These are phyloP conservation scores for Lipomyces spencermartinsiae DNA, from an alignment of 805 yeast species.

Conservation along the genomic window DNA sequence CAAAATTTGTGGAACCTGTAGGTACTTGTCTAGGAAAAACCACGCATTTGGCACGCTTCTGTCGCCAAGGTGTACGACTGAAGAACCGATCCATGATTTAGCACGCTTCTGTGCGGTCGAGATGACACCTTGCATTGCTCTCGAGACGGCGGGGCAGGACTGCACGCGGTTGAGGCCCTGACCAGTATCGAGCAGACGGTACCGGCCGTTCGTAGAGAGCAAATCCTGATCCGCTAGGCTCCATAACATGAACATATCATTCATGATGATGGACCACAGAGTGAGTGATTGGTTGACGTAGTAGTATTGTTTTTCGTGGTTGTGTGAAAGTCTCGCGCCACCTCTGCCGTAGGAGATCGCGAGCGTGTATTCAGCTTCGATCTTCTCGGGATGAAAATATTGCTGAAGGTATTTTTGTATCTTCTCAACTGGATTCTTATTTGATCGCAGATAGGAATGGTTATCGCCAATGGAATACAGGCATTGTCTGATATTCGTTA, in stretches of 20 bases:
- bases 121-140: constrained; percentile 73
- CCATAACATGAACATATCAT: constrained; percentile 81
- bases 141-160: constrained; percentile 69
- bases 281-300: constrained; percentile 77
- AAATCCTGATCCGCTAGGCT: constrained; percentile 76
- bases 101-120: constrained; percentile 67
- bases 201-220: constrained; percentile 57
- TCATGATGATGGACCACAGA: constrained; percentile 77
- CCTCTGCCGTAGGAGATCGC: constrained; percentile 67
- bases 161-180: constrained; percentile 82
- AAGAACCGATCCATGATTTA: constrained; percentile 75
- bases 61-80: constrained; percentile 82
- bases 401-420: constrained; percentile 61
- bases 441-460: constrained; percentile 72
- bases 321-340: constrained; percentile 77
- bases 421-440: constrained; percentile 68
- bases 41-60: constrained; percentile 84
- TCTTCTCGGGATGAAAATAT: constrained; percentile 54
- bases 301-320: constrained; percentile 72
- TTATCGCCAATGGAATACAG: constrained; percentile 81
- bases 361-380: constrained; percentile 38
- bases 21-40: constrained; percentile 78
- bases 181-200: constrained; percentile 72
- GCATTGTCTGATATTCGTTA: constrained; percentile 51
- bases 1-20: constrained; percentile 77